Conservation (phyloP, 2,329 filamentous ascomycete species). For the Fusarium sp. region DNA sequence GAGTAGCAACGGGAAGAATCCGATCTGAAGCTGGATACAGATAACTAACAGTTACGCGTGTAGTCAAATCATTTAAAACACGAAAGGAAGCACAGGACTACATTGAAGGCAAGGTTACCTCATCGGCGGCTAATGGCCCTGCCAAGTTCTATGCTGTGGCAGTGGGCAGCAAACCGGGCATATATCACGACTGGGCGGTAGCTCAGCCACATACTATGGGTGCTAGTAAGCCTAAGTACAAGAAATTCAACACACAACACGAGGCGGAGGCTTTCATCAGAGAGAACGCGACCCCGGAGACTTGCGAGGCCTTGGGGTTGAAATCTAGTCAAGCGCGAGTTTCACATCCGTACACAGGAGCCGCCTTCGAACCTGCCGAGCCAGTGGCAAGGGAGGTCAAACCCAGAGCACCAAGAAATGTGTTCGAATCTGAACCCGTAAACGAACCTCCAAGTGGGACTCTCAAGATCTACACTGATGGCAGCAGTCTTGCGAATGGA, state of each 20-base stretch:
- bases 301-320: conserved; percentile 58
- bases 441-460: neutral
- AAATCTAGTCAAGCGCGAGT: conserved; percentile 41
- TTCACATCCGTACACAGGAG: conserved; percentile 9
- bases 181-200: conserved; percentile 75
- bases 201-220: conserved; percentile 81
- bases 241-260: conserved; percentile 74
- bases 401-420: conserved; percentile 16
- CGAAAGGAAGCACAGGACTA: conserved; percentile 79
- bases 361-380: conserved; percentile 36
- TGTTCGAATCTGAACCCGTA: neutral
- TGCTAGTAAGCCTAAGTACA: conserved; percentile 77
- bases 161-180: conserved; percentile 68
- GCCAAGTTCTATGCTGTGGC: conserved; percentile 72
- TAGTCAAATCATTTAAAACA: conserved; percentile 84
- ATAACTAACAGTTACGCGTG: conserved; percentile 23
- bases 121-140: conserved; percentile 48
- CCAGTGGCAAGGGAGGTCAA: conserved; percentile 45
- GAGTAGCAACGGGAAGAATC: conserved; percentile 55
- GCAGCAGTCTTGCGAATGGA: conserved; percentile 72
- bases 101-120: conserved; percentile 53
- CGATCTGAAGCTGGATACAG: neutral
- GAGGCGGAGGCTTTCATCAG: conserved; percentile 85
- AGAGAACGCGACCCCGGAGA: conserved; percentile 60
- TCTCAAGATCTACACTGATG: conserved; percentile 70